A percentile compares a stretch with the other conserved stretches of the same genome.
Evolutionary conservation across 352 stramenopile species (phyloP).

Genomic region (Phytophthora fragariaefolia): DNA sequence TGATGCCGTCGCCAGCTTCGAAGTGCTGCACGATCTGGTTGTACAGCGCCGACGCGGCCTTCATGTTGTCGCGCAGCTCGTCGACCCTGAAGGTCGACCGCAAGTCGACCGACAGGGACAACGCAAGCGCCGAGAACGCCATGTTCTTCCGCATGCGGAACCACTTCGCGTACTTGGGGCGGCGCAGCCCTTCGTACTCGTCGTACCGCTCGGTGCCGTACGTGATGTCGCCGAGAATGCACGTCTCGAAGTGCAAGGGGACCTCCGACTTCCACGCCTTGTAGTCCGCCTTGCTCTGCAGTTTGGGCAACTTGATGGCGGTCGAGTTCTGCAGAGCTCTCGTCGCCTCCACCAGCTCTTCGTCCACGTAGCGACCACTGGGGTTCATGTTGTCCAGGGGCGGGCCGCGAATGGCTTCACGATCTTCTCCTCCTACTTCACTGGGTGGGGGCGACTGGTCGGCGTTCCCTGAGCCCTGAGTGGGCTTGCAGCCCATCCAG

Average conservation of each 20-base stretch:
- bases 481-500: neutral
- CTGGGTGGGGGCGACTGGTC: neutral
- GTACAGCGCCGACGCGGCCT: constrained; percentile 1
- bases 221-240: constrained; percentile 9
- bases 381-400: constrained; percentile 4
- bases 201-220: constrained; percentile 1
- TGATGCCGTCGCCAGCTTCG: constrained; percentile 3
- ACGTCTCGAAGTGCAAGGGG: constrained; percentile 3
- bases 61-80: constrained; percentile 6
- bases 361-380: neutral
- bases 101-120: constrained; percentile 9
- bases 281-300: constrained; percentile 1
- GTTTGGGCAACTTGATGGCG: constrained; percentile 2
- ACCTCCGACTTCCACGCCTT: constrained; percentile 8
- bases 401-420: neutral
- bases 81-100: constrained; percentile 11
- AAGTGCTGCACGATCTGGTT: constrained; percentile 5
- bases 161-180: constrained; percentile 2
- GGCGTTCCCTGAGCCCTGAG: neutral
- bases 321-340: constrained; percentile 1
- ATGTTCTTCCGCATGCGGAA: constrained; percentile 7
- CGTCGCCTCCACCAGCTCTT: constrained; percentile 1
- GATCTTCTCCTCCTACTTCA: neutral
- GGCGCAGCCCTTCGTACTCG: neutral
- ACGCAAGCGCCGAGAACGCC: constrained; percentile 10